These are phyloP conservation scores for Biscogniauxia mediterranea DNA, from an alignment of 2,329 filamentous ascomycete genomes.

Conservation along the genomic window DNA sequence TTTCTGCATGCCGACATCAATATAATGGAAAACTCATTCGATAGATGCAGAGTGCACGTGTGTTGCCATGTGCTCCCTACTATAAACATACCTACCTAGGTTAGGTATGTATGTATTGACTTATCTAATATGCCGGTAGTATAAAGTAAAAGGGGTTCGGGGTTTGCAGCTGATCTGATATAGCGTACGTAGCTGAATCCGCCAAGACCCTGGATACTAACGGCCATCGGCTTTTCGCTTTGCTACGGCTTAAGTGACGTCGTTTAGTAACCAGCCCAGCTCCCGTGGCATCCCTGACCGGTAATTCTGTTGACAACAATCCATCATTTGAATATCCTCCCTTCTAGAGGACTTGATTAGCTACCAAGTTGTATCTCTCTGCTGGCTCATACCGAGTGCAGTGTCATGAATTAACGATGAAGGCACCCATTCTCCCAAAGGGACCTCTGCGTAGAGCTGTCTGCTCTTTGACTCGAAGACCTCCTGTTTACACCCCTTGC, in stretches of 20 bases:
- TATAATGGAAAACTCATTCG: background rate
- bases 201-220: slow-evolving; percentile 13
- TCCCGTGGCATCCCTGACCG: slow-evolving; percentile 20
- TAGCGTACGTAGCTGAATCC: background rate
- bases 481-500: slow-evolving; percentile 16
- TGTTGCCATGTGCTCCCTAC: background rate
- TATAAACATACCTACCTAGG: no score
- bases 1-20: no score
- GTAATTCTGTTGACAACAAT: slow-evolving; percentile 5
- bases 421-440: slow-evolving; percentile 20
- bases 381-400: background rate
- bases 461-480: slow-evolving; percentile 16
- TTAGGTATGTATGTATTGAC: no score
- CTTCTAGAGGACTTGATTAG: background rate
- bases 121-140: no score
- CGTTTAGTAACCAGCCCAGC: slow-evolving; percentile 19
- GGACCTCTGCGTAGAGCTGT: slow-evolving; percentile 21
- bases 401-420: slow-evolving; percentile 24
- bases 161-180: background rate
- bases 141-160: no score
- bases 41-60: background rate
- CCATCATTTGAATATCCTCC: background rate
- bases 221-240: slow-evolving; percentile 27
- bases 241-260: slow-evolving; percentile 32
- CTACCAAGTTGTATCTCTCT: background rate